Evolutionary conservation across 2,329 filamentous ascomycete species (phyloP).

Genomic region (Dothistroma septosporum): DNA sequence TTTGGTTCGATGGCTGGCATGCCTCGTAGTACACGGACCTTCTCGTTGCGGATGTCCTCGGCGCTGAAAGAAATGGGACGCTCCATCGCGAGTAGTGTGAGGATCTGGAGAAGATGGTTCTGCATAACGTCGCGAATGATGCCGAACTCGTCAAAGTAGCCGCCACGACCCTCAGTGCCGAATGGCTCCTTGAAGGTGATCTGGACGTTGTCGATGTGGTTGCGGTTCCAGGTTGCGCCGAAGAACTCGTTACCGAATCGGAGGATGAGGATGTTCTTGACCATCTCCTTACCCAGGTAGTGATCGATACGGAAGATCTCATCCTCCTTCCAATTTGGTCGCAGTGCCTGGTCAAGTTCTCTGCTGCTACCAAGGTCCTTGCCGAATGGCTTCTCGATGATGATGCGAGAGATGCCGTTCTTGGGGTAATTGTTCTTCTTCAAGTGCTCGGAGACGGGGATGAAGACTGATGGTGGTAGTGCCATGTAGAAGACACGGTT

Average conservation of each 20-base stretch:
- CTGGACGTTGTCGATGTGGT: constrained; percentile 99
- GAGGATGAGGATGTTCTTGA: constrained; percentile 98
- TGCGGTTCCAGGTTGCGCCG: constrained; percentile 96
- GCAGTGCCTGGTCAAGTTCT: constrained; percentile 88
- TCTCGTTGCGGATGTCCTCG: constrained; percentile 97
- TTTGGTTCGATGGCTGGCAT: constrained; percentile 96
- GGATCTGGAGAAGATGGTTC: constrained; percentile 94
- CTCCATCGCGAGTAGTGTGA: constrained; percentile 97
- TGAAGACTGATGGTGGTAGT: constrained; percentile 94
- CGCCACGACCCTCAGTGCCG: constrained; percentile 93
- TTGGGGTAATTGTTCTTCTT: constrained; percentile 96
- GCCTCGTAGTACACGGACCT: constrained; percentile 88
- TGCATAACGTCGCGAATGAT: constrained; percentile 99
- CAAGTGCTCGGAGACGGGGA: constrained; percentile 91
- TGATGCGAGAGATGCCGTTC: constrained; percentile 85
- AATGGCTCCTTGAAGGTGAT: constrained; percentile 99
- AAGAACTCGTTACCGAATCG: constrained; percentile 99
- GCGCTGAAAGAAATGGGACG: constrained; percentile 96
- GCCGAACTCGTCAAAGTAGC: constrained; percentile 99
- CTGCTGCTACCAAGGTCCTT: constrained; percentile 94
- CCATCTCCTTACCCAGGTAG: constrained; percentile 99
- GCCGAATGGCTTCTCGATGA: constrained; percentile 98
- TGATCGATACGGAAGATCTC: constrained; percentile 99
- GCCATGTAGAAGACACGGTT: constrained; percentile 99
- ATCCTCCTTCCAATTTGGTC: constrained; percentile 97